phyloP scores from a whole-genome alignment of 169 alveolate genomes.

The Condylostoma magnum region DNA sequence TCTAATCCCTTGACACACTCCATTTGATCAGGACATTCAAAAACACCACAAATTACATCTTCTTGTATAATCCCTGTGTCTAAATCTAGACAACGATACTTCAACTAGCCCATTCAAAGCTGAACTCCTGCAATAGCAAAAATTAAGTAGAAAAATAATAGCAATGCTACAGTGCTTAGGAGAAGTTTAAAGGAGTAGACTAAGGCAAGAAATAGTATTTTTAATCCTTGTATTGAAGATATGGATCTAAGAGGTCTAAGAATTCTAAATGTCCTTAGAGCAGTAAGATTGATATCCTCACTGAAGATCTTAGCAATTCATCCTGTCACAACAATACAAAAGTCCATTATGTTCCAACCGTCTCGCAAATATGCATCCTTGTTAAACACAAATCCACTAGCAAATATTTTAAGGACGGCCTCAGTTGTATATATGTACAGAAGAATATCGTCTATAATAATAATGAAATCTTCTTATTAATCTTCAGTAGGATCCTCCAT shows the following conservation, averaged over 20 bases:
- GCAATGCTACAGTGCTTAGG: slow-evolving; percentile 47
- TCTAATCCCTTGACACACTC: neutral
- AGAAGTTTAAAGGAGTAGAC: slow-evolving; percentile 49
- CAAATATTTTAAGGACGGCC: slow-evolving; percentile 56
- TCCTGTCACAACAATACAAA: slow-evolving; percentile 58
- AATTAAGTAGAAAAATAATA: slow-evolving; percentile 52
- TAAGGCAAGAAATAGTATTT: slow-evolving; percentile 53
- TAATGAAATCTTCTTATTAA: neutral
- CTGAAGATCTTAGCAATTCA: slow-evolving; percentile 44
- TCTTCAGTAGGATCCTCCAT: slow-evolving; percentile 60
- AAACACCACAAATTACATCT: neutral
- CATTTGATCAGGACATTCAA: neutral
- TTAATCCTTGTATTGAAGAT: slow-evolving; percentile 59
- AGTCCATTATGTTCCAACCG: slow-evolving; percentile 67
- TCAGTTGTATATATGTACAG: slow-evolving; percentile 57
- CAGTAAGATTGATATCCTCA: slow-evolving; percentile 43
- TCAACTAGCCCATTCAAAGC: slow-evolving; percentile 59
- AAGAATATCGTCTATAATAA: slow-evolving; percentile 44
- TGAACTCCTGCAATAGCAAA: slow-evolving; percentile 75
- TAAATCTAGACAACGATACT: slow-evolving; percentile 52
- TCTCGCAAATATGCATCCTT: slow-evolving; percentile 59
- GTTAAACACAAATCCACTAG: slow-evolving; percentile 39
- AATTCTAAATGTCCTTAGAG: slow-evolving; percentile 64
- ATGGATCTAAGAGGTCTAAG: slow-evolving; percentile 71
- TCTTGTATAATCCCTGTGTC: slow-evolving; percentile 30